A percentile compares a stretch with the other conserved stretches of the same genome.
These are phyloP conservation scores for Bondarzewia mesenterica DNA, from an alignment of 1,284 basidiomycete genomes.

Conservation along the genomic window DNA sequence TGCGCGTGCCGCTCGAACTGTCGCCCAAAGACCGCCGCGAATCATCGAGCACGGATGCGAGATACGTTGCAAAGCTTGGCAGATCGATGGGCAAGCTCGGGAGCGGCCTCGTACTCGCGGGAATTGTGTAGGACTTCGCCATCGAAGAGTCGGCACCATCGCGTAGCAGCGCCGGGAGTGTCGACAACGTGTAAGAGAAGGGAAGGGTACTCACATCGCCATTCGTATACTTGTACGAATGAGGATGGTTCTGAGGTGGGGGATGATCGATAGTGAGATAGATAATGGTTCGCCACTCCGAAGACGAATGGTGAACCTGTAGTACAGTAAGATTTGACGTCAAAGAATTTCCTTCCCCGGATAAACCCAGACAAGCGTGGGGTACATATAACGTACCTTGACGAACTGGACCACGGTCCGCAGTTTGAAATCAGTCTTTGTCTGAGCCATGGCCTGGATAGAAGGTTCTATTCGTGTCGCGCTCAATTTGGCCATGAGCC, in stretches of 20 bases:
- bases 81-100: constrained; percentile 66
- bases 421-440: constrained; percentile 49
- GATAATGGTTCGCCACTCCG: constrained; percentile 62
- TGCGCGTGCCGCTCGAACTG: constrained; percentile 48
- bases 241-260: constrained; percentile 35
- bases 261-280: constrained; percentile 71
- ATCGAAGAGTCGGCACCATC: constrained; percentile 52
- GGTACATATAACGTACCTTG: constrained; percentile 38
- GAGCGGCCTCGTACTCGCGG: constrained; percentile 50
- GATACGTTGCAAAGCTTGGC: constrained; percentile 65
- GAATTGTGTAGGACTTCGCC: constrained; percentile 65
- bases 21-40: constrained; percentile 54
- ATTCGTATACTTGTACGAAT: constrained; percentile 41
- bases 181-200: constrained; percentile 58
- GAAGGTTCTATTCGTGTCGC: constrained; percentile 63
- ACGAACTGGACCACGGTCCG: constrained; percentile 71
- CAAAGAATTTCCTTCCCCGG: not conserved
- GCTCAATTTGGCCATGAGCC: constrained; percentile 62
- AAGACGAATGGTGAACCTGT: constrained; percentile 48
- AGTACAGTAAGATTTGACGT: not conserved
- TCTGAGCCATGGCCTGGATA: constrained; percentile 51
- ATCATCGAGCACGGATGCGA: constrained; percentile 60
- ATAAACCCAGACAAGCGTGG: not conserved
- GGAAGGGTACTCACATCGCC: constrained; percentile 57
- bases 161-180: constrained; percentile 50